phyloP scores from a whole-genome alignment of 192 early-diverging fungal species.

The Neocallimastix lanati region DNA sequence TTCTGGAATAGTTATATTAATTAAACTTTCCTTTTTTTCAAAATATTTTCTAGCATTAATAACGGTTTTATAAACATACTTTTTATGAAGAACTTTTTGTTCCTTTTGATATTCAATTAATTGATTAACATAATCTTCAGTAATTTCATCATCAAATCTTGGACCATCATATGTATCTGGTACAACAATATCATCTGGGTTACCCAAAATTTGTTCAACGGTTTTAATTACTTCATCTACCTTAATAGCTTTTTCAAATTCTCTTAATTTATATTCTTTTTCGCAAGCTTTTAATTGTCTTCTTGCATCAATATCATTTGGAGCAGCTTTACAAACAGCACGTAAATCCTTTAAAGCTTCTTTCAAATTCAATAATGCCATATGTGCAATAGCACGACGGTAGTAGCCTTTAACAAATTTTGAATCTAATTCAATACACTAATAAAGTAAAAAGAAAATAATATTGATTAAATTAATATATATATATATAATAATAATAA shows the following conservation, averaged over 20 bases:
- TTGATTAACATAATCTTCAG: constrained; percentile 56
- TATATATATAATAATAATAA: no score
- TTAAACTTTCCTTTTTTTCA: constrained; percentile 54
- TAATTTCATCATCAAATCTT: constrained; percentile 47
- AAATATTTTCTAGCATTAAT: constrained; percentile 56
- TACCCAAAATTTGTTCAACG: constrained; percentile 33
- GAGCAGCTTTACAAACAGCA: constrained; percentile 45
- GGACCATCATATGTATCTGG: constrained; percentile 69
- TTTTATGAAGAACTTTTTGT: constrained; percentile 79
- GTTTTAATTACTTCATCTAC: constrained; percentile 26
- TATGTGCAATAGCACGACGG: constrained; percentile 72
- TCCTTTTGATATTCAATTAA: constrained; percentile 62
- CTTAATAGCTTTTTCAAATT: constrained; percentile 87
- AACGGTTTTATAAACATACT: constrained; percentile 76
- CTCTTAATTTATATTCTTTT: constrained; percentile 66
- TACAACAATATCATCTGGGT: constrained; percentile 12
- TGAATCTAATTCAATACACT: constrained; percentile 62
- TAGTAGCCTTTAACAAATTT: constrained; percentile 84
- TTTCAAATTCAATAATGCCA: constrained; percentile 72
- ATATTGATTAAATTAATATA: no score
- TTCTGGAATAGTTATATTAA: constrained; percentile 65
- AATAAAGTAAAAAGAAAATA: not conserved
- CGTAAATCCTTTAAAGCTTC: constrained; percentile 59
- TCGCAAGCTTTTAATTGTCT: constrained; percentile 71
- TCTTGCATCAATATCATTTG: constrained; percentile 59